phyloP scores from a whole-genome alignment of 345 rosid species.

The Aquilaria yunnanensis region DNA sequence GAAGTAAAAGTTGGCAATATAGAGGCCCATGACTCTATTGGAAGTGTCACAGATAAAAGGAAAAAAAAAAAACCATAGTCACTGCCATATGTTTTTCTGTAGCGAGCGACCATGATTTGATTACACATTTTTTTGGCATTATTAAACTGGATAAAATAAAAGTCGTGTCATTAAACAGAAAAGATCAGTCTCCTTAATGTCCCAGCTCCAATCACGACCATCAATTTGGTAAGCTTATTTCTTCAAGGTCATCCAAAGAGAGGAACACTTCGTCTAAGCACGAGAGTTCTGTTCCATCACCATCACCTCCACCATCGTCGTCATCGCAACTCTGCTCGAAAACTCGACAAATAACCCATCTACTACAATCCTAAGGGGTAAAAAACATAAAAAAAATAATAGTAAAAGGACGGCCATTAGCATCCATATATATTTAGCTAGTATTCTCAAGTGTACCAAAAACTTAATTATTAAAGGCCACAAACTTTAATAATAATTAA shows the following conservation, averaged over 20 bases:
- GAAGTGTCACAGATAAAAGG: not conserved
- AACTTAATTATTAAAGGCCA: no score
- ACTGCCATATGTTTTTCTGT: no score
- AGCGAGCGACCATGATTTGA: no score
- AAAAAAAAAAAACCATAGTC: no score
- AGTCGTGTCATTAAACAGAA: no score
- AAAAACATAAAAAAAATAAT: not conserved
- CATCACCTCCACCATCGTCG: conserved; percentile 35
- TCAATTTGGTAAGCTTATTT: conserved; percentile 70
- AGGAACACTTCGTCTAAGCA: conserved; percentile 93
- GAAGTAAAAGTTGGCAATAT: no score
- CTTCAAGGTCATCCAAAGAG: conserved; percentile 90
- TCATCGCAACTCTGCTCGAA: conserved; percentile 48
- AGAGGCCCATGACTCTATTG: no score
- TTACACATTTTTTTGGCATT: no score
- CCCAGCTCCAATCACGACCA: no score
- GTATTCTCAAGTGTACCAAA: no score
- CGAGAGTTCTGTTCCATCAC: conserved; percentile 66
- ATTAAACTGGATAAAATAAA: no score
- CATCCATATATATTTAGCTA: not conserved
- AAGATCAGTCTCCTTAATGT: no score
- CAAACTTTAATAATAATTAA: not conserved
- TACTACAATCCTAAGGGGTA: conserved; percentile 52
- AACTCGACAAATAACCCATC: conserved; percentile 90
- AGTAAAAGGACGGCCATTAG: not conserved